Conservation (phyloP, 1,284 basidiomycete species). For the Ganoderma meredithae region DNA sequence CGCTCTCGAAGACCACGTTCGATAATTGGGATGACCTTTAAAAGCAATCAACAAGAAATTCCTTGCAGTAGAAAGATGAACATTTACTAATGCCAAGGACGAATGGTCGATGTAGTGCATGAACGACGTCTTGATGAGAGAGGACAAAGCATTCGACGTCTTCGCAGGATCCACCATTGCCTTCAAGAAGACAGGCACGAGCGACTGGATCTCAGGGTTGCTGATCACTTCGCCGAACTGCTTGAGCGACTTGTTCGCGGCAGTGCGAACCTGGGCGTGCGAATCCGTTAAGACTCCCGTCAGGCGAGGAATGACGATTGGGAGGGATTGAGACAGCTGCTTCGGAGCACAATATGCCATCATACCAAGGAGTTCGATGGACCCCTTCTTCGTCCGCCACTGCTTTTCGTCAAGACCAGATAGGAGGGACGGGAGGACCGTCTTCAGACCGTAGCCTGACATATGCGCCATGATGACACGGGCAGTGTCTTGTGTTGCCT, state of each 20-base stretch:
- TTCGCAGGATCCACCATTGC: constrained; percentile 97
- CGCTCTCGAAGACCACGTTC: constrained; percentile 94
- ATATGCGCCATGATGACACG: constrained; percentile 96
- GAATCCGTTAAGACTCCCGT: constrained; percentile 97
- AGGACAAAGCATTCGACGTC: constrained; percentile 84
- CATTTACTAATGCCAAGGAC: constrained; percentile 88
- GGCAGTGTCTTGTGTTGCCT: constrained; percentile 94
- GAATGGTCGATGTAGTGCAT: constrained; percentile 99
- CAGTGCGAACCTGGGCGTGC: constrained; percentile 93
- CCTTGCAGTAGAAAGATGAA: constrained; percentile 7
- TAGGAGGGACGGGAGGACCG: constrained; percentile 91
- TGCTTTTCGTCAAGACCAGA: constrained; percentile 97
- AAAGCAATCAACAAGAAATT: constrained; percentile 23
- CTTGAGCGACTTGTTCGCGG: constrained; percentile 96
- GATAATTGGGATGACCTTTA: constrained; percentile 92
- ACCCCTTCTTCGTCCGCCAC: constrained; percentile 98
- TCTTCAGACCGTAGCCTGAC: constrained; percentile 95
- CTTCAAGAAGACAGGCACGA: constrained; percentile 94
- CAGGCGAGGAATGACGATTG: constrained; percentile 95
- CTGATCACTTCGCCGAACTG: constrained; percentile 97
- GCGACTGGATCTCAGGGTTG: constrained; percentile 93
- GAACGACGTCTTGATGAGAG: constrained; percentile 93
- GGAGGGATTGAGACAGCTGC: constrained; percentile 94
- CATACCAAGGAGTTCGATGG: constrained; percentile 96
- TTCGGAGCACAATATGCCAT: constrained; percentile 99